Base-by-base conservation (phyloP, 78 protist species). In the Salpingoeca rosetta region DNA sequence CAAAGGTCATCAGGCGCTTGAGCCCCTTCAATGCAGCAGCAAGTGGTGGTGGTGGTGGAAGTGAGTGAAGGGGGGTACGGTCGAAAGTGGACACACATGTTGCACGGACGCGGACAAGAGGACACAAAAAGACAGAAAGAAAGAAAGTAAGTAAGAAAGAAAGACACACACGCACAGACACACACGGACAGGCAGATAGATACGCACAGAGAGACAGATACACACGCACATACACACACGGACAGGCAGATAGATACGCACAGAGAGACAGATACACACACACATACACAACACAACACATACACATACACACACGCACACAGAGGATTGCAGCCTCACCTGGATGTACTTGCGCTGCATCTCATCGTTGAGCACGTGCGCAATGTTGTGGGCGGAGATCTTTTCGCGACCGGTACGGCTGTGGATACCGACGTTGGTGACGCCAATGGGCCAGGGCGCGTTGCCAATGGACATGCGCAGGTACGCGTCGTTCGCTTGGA, bases 391-490 rank as follows among this genome's bases (percentile, higher is more conserved):
- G 0, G 93, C 75, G 44, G 22, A 76, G 65, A 96, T 93, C 86
- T 92, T 94, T 76, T 96, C 97, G 25, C 97, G 86, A 1, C 94
- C 90, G 0, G 97, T 86, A 81, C 98, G 94, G 76, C 88, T 90
- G 85, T 96, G 98, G 85, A 94, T 94, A 74, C 97, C 95, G 17
- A 80, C 84, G 80, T 44, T 76, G 1, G 84, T 86, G 73, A 86
- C 89, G 37, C 84, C 85, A 35, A 87, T 82, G 45, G 81, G 86
- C 98, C 98, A 96, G 2, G 98, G 91, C 10, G 98, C 94, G 83
- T 96, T 96, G 27, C 98, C 98, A 42, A 96, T 96, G 2, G 98
- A 85, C 90, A 95, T 38, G n/a, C 43, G 86, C 44, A 95, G 72
- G 84, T 96, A 96, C 28, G 79, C 82, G 84, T 95, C 94, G 44